Conservation (phyloP, 257 asterid genomes). For the Gentiana macrophylla region DNA sequence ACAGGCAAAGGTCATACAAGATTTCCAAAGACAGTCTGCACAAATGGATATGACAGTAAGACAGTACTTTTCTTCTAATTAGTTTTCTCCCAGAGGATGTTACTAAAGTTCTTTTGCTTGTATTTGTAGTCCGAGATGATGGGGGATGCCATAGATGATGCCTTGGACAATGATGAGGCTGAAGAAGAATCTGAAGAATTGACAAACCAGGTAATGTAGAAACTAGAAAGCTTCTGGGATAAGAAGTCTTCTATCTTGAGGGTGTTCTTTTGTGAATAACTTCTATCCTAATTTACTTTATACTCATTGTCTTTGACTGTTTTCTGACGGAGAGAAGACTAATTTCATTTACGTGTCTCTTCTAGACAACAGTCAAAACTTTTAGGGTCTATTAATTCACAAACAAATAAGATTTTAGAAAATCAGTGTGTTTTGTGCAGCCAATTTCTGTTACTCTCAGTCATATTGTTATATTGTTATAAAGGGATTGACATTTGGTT, state of each 20-base stretch:
- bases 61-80: neutral
- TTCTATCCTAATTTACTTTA: too few species aligned
- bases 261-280: too few species aligned
- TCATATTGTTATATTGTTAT: too few species aligned
- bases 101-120: slow-evolving; percentile 2
- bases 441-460: too few species aligned
- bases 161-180: slow-evolving; percentile 83
- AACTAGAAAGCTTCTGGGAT: neutral
- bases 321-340: too few species aligned
- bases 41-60: slow-evolving; percentile 95
- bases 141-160: slow-evolving; percentile 86
- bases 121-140: slow-evolving; percentile 83
- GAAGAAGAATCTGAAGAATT: slow-evolving; percentile 92
- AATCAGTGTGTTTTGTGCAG: too few species aligned
- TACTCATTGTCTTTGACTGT: too few species aligned
- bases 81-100: neutral
- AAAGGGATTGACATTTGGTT: too few species aligned
- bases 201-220: slow-evolving; percentile 62
- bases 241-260: neutral
- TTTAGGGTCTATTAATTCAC: too few species aligned
- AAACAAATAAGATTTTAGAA: too few species aligned
- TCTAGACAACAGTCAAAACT: too few species aligned
- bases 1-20: slow-evolving; percentile 75
- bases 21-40: slow-evolving; percentile 89
- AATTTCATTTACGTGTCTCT: too few species aligned